Conservation (phyloP, 2,329 filamentous ascomycete genomes). For the Coniochaeta hoffmannii region DNA sequence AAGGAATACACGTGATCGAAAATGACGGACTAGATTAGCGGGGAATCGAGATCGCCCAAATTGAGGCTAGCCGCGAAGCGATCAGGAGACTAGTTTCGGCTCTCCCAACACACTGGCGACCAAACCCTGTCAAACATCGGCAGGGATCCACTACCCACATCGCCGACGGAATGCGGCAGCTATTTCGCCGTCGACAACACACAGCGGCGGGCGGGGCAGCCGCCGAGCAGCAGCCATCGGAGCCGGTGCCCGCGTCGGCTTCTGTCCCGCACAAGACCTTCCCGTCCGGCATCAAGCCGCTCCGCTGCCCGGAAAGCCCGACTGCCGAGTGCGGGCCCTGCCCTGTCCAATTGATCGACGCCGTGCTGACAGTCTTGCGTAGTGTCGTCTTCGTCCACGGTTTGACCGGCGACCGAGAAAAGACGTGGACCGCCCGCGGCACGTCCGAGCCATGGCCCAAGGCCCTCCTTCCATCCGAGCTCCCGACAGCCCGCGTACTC, state of each 20-base stretch:
- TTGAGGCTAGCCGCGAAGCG: too few species aligned
- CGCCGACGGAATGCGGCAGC: too few species aligned
- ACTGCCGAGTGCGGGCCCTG: conserved; percentile 11
- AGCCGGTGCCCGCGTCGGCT: not conserved
- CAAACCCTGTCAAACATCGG: too few species aligned
- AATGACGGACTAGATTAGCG: too few species aligned
- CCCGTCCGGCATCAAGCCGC: conserved; percentile 11
- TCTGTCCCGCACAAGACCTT: conserved; percentile 3
- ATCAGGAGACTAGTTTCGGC: too few species aligned
- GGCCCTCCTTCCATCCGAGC: conserved; percentile 17
- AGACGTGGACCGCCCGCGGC: conserved; percentile 22
- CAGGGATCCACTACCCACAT: too few species aligned
- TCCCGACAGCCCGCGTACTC: conserved; percentile 21
- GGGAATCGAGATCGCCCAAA: too few species aligned
- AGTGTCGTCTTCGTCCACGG: conserved; percentile 26
- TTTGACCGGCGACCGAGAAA: conserved; percentile 23
- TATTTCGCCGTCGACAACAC: too few species aligned
- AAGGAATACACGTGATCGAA: too few species aligned
- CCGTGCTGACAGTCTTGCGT: not conserved
- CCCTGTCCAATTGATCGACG: conserved; percentile 1
- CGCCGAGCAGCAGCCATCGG: too few species aligned
- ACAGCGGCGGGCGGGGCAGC: too few species aligned
- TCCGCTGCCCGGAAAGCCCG: conserved; percentile 5
- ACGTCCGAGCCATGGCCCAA: conserved; percentile 19
- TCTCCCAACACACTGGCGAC: too few species aligned